Evolutionary conservation across 1,284 basidiomycete genomes (phyloP), one percentile per base, ranked within the genome.

Genomic region (Apiotrichum porosum): DNA sequence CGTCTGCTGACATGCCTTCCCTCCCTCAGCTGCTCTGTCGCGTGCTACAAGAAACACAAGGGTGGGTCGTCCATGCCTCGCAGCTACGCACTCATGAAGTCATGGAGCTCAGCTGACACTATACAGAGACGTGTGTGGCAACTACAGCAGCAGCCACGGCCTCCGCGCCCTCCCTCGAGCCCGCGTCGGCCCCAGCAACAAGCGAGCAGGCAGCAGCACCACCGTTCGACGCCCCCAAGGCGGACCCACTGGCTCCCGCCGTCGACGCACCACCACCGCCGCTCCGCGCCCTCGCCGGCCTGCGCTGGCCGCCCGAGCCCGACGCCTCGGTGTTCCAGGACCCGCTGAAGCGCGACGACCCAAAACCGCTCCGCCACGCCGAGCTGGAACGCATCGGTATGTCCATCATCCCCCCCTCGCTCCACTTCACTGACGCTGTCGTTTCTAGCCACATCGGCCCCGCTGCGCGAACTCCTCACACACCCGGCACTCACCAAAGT

Each of bases 1-100:
- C n/a, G n/a, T n/a, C n/a, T n/a, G n/a, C n/a, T n/a, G n/a, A n/a
- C n/a, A n/a, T n/a, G n/a, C n/a, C n/a, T n/a, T n/a, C n/a, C n/a
- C n/a, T n/a, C n/a, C n/a, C n/a, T n/a, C 44, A 74, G 72, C 54
- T 74, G 72, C 51, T 74, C 72, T 1, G 71, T 74, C 4, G 37
- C 58, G 9, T 74, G 72, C 54, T 72, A 65, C 54, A 72, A 72
- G 48, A 42, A 47, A 28, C 71, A 73, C 47, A 72, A 72, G 44
- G 48, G 71, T 73, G 13, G n/a, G 59, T 37, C 15, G 10, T 6
- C 14, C 38, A 17, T n/a, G n/a, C n/a, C n/a, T n/a, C n/a, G n/a
- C n/a, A n/a, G n/a, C n/a, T n/a, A n/a, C n/a, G n/a, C n/a, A n/a
- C n/a, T n/a, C n/a, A n/a, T n/a, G n/a, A n/a, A n/a, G n/a, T n/a